phyloP scores from a whole-genome alignment of 2,329 filamentous ascomycete species.

The Colletotrichum costaricense region DNA sequence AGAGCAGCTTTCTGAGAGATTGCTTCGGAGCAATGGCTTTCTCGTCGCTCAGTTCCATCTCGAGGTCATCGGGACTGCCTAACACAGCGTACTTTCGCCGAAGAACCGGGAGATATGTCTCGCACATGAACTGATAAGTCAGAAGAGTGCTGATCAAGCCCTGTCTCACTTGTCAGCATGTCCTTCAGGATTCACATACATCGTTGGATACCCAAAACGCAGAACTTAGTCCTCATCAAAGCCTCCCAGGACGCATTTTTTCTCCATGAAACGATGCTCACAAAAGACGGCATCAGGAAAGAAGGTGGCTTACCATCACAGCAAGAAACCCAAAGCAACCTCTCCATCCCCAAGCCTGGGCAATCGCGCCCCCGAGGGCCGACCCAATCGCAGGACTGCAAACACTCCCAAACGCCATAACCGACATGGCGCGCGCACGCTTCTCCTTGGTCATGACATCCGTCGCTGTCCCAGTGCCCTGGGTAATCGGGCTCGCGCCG shows the following conservation, averaged over 20 bases:
- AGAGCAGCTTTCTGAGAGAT: slow-evolving; percentile 3
- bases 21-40: not conserved
- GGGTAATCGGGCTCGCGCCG: slow-evolving; percentile 23
- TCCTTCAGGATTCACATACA: no score
- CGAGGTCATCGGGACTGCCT: not conserved
- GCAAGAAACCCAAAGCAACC: slow-evolving; percentile 14
- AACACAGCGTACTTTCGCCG: not conserved
- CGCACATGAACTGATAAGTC: slow-evolving; percentile 20
- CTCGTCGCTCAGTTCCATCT: not conserved
- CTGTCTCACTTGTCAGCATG: slow-evolving; percentile 11
- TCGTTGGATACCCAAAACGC: not conserved
- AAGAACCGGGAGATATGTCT: slow-evolving; percentile 18
- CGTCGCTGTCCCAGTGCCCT: slow-evolving; percentile 17
- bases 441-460: slow-evolving; percentile 20
- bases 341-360: slow-evolving; percentile 19
- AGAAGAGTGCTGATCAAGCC: slow-evolving; percentile 11
- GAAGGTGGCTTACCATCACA: slow-evolving; percentile 7
- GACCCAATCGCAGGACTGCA: slow-evolving; percentile 21
- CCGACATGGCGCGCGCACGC: slow-evolving; percentile 2
- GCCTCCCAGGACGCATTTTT: not conserved
- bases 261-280: not conserved
- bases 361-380: slow-evolving; percentile 6
- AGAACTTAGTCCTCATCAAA: not conserved
- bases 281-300: not conserved
- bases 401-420: slow-evolving; percentile 25